Evolutionary conservation across 257 asterid species (phyloP).

Genomic region (Paulownia fortunei): DNA sequence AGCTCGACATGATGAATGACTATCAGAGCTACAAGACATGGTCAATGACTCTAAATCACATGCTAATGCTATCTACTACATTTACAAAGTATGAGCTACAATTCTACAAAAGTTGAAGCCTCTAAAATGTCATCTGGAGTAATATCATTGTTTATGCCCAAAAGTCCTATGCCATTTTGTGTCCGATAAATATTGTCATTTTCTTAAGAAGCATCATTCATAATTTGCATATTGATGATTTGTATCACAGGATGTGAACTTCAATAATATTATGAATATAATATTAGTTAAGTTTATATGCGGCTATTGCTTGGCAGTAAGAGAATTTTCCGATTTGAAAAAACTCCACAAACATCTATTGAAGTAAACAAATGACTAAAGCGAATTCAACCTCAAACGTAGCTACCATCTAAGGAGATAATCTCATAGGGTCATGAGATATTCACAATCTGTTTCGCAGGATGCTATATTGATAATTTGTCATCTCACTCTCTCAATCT

Average conservation of each 20-base stretch:
- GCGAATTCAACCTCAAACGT: no score
- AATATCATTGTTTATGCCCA: slow-evolving; percentile 23
- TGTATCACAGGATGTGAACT: slow-evolving; percentile 36
- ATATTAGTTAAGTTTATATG: slow-evolving; percentile 7
- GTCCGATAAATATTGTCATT: slow-evolving; percentile 18
- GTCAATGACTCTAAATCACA: slow-evolving; percentile 81
- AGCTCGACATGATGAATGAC: slow-evolving; percentile 79
- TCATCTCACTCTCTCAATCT: no score
- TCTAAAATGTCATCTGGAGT: slow-evolving; percentile 6
- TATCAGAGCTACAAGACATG: slow-evolving; percentile 63
- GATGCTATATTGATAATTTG: no score
- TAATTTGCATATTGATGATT: slow-evolving; percentile 35
- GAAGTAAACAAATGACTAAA: no score
- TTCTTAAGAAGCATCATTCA: slow-evolving; percentile 27
- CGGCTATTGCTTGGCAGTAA: neutral
- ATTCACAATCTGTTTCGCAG: no score
- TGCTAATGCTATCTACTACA: slow-evolving; percentile 75
- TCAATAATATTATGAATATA: slow-evolving; percentile 33
- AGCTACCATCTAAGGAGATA: no score
- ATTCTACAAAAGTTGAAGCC: slow-evolving; percentile 49
- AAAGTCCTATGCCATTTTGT: slow-evolving; percentile 19
- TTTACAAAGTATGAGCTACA: slow-evolving; percentile 63
- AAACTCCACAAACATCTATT: no score
- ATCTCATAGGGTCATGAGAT: no score
- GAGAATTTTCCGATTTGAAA: neutral